Conservation (phyloP, 306 rosid species). For the Pachyrhizus erosus region DNA sequence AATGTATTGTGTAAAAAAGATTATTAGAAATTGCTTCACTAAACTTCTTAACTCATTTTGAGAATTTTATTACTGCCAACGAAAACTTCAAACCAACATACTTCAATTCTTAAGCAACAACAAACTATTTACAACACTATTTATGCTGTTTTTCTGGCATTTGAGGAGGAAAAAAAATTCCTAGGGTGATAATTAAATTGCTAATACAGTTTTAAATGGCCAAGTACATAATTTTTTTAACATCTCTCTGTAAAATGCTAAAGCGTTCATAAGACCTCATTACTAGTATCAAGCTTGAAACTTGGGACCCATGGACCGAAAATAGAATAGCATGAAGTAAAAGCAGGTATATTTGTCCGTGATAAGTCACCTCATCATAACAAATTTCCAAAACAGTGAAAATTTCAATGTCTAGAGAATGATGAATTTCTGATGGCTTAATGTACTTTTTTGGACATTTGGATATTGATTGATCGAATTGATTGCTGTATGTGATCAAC, state of each 20-base stretch:
- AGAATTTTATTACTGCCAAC: neutral
- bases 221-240: neutral
- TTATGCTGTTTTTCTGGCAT: neutral
- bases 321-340: neutral
- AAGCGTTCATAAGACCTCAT: neutral
- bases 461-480: neutral
- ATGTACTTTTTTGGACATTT: neutral
- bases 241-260: neutral
- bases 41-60: too few species aligned
- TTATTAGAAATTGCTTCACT: too few species aligned
- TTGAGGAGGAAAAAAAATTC: neutral
- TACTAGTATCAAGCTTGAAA: neutral
- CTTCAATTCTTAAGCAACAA: neutral
- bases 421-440: neutral
- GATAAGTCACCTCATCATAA: neutral
- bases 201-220: neutral
- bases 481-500: neutral
- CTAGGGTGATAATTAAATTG: neutral
- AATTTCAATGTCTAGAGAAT: neutral
- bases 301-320: conserved; percentile 8
- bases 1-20: too few species aligned
- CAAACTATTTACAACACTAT: neutral
- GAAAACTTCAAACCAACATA: neutral
- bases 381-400: neutral
- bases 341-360: conserved; percentile 23